Percentiles rank a stretch among this genome's conserved stretches.
phyloP scores from a whole-genome alignment of 805 yeast species.

The Torulaspora delbrueckii region DNA sequence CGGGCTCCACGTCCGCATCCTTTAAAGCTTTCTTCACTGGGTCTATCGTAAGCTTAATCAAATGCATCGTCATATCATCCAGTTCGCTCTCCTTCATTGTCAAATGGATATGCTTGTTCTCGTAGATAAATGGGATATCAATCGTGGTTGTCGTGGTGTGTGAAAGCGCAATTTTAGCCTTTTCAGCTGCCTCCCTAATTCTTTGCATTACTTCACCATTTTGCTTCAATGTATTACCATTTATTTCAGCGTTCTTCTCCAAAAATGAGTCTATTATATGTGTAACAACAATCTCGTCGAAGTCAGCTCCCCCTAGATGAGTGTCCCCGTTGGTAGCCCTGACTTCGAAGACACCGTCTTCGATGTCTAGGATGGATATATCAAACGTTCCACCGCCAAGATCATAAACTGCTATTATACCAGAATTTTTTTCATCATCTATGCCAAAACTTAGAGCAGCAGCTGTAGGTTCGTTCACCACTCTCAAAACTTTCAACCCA shows the following conservation, averaged over 20 bases:
- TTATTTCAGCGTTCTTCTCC: slow-evolving; percentile 45
- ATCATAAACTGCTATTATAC: slow-evolving; percentile 53
- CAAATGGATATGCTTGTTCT: slow-evolving; percentile 55
- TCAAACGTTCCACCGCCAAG: slow-evolving; percentile 86
- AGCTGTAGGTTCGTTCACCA: slow-evolving; percentile 80
- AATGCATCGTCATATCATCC: slow-evolving; percentile 59
- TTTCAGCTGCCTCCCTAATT: slow-evolving; percentile 75
- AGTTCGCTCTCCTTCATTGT: slow-evolving; percentile 61
- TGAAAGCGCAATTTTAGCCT: slow-evolving; percentile 68
- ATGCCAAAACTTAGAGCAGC: slow-evolving; percentile 81
- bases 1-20: slow-evolving; percentile 64
- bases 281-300: slow-evolving; percentile 59
- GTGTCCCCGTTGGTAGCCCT: slow-evolving; percentile 81
- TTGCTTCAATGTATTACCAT: slow-evolving; percentile 33
- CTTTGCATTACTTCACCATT: slow-evolving; percentile 63
- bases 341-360: slow-evolving; percentile 76
- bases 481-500: slow-evolving; percentile 71
- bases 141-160: slow-evolving; percentile 58
- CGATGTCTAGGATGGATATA: slow-evolving; percentile 71
- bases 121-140: slow-evolving; percentile 63
- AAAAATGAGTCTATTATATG: slow-evolving; percentile 56
- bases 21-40: slow-evolving; percentile 71
- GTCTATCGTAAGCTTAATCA: slow-evolving; percentile 62
- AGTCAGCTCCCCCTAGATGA: slow-evolving; percentile 83
- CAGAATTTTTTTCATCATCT: slow-evolving; percentile 38